These are phyloP conservation scores for Meripilus lineatus DNA, from an alignment of 1,284 basidiomycete genomes.

Conservation along the genomic window DNA sequence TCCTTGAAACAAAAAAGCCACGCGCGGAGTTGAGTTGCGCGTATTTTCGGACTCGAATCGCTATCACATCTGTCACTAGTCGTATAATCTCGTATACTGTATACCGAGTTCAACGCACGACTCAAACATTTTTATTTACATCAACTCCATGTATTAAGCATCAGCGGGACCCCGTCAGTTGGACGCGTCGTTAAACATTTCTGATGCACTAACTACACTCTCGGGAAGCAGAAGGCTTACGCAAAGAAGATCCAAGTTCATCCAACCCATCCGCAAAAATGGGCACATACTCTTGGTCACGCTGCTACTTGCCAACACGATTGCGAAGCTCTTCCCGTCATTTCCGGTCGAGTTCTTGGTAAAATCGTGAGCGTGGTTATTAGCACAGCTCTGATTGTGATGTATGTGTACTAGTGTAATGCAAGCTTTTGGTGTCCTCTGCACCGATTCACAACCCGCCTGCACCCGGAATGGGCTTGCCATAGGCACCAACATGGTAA, in stretches of 20 bases:
- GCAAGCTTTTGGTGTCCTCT: background rate
- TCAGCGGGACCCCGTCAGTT: constrained; percentile 75
- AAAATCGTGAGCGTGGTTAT: constrained; percentile 75
- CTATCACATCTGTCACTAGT: too few relatives aligned
- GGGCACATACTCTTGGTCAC: constrained; percentile 81
- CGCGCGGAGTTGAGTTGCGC: too few relatives aligned
- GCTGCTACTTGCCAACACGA: constrained; percentile 83
- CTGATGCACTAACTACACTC: background rate
- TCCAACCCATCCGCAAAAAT: constrained; percentile 79
- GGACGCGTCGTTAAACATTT: too few relatives aligned
- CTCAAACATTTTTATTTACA: too few relatives aligned
- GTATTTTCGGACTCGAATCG: too few relatives aligned
- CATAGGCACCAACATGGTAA: constrained; percentile 84
- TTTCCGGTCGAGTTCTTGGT: constrained; percentile 82
- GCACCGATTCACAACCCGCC: constrained; percentile 47
- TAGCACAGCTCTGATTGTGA: constrained; percentile 81
- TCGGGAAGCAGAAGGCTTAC: constrained; percentile 69
- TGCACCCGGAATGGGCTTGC: constrained; percentile 90
- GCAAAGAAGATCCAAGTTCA: constrained; percentile 84
- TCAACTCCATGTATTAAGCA: constrained; percentile 83
- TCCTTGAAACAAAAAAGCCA: too few relatives aligned
- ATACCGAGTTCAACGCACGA: too few relatives aligned
- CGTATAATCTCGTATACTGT: too few relatives aligned
- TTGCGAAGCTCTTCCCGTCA: constrained; percentile 86
- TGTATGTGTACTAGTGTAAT: constrained; percentile 43